Conservation (phyloP, 2,329 filamentous ascomycete species). For the Cryphonectria carpinicola region DNA sequence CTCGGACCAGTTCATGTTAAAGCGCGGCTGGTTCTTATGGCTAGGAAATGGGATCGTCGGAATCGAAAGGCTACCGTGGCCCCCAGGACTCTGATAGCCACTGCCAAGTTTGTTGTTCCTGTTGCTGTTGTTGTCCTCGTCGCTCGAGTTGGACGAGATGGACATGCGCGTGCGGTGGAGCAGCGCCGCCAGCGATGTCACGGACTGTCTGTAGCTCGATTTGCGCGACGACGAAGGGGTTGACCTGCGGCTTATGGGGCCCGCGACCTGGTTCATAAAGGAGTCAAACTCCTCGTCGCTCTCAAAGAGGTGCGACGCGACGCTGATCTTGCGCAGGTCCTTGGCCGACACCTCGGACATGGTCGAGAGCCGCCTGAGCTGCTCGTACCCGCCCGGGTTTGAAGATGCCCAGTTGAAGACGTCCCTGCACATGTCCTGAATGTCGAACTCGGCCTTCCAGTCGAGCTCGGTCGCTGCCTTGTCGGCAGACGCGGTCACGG, state of each 20-base stretch:
- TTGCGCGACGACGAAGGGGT: neutral
- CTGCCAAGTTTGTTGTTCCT: too few relatives aligned
- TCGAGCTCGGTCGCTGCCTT: constrained; percentile 27
- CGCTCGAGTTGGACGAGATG: constrained; percentile 13
- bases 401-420: constrained; percentile 26
- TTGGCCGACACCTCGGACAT: constrained; percentile 18
- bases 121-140: neutral
- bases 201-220: neutral
- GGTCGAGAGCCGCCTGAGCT: constrained; percentile 21
- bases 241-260: neutral
- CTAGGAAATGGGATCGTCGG: neutral
- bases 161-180: constrained; percentile 18
- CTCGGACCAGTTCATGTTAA: constrained; percentile 19
- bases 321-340: constrained; percentile 20
- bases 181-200: constrained; percentile 3
- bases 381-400: constrained; percentile 26
- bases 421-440: constrained; percentile 28
- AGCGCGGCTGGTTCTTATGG: neutral
- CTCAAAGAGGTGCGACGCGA: constrained; percentile 21
- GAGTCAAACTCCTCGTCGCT: constrained; percentile 25
- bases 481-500: constrained; percentile 22
- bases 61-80: neutral
- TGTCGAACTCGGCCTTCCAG: constrained; percentile 26
- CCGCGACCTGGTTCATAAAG: constrained; percentile 21
- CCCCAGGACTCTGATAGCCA: neutral